A percentile compares a stretch with the other conserved stretches of the same genome.
These are phyloP conservation scores for Nepenthes alata DNA, from an alignment of 179 eudicot genomes.

Conservation along the genomic window DNA sequence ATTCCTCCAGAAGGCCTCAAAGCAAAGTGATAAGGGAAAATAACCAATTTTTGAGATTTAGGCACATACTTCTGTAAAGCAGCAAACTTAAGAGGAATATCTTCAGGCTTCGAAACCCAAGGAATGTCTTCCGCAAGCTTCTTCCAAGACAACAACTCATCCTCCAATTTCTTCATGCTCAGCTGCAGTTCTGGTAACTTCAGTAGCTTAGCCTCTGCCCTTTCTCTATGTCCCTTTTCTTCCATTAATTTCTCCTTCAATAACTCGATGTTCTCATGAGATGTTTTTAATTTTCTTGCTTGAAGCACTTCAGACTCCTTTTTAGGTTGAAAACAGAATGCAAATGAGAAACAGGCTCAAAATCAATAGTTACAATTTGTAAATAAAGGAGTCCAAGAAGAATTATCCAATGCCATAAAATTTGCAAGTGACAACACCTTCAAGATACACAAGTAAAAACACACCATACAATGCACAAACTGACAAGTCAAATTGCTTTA, in stretches of 20 bases:
- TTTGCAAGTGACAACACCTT: background rate
- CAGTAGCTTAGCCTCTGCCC: slow-evolving; percentile 58
- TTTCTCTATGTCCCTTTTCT: slow-evolving; percentile 68
- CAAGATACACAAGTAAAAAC: slow-evolving; percentile 1
- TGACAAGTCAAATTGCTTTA: too few species aligned
- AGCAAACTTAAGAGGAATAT: slow-evolving; percentile 54
- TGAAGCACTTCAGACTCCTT: slow-evolving; percentile 84
- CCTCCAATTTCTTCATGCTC: slow-evolving; percentile 41
- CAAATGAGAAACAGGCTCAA: background rate
- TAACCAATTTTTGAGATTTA: background rate
- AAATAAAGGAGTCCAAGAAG: background rate
- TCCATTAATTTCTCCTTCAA: slow-evolving; percentile 74
- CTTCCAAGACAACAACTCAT: slow-evolving; percentile 77
- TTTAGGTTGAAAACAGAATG: slow-evolving; percentile 2
- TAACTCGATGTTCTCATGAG: slow-evolving; percentile 60
- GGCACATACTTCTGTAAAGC: slow-evolving; percentile 68
- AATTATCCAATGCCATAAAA: background rate
- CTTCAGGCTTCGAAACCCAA: slow-evolving; percentile 68
- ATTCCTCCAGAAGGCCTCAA: background rate
- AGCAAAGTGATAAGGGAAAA: background rate
- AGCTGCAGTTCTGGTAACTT: slow-evolving; percentile 53
- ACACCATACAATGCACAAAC: background rate
- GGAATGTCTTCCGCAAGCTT: slow-evolving; percentile 51
- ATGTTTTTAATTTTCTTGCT: slow-evolving; percentile 65
- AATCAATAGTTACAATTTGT: background rate